Conservation (phyloP, 2,329 filamentous ascomycete species). For the Fusarium sacchari region DNA sequence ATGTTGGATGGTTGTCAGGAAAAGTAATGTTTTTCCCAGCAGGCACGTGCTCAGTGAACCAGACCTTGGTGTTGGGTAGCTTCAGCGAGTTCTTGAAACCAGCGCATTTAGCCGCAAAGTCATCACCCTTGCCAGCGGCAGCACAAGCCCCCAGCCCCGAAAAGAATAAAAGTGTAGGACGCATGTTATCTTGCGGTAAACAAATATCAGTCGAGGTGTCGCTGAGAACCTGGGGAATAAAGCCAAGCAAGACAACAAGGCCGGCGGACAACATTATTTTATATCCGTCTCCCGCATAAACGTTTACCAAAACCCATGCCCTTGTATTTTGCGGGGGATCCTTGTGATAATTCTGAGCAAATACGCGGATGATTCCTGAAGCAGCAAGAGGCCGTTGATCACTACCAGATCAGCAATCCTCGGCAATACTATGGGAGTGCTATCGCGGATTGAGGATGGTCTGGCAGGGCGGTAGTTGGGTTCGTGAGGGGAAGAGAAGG, state of each 20-base stretch:
- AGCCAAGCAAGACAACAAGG: neutral
- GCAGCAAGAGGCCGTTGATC: slow-evolving; percentile 5
- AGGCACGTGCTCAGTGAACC: slow-evolving; percentile 32
- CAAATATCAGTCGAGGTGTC: neutral
- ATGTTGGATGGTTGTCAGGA: slow-evolving; percentile 26
- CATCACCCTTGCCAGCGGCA: neutral
- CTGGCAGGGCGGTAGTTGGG: slow-evolving; percentile 16
- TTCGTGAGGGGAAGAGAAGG: neutral
- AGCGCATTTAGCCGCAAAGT: slow-evolving; percentile 29
- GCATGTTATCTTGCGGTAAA: slow-evolving; percentile 3
- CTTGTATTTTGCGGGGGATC: neutral
- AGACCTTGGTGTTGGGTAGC: slow-evolving; percentile 29
- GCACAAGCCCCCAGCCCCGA: slow-evolving; percentile 10
- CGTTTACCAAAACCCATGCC: neutral
- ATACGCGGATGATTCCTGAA: neutral
- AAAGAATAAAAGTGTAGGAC: slow-evolving; percentile 6
- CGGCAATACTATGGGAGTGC: neutral
- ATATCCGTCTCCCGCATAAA: slow-evolving; percentile 17
- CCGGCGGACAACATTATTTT: neutral
- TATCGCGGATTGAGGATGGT: neutral
- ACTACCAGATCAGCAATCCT: neutral
- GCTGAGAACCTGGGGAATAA: neutral
- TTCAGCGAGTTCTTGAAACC: slow-evolving; percentile 18
- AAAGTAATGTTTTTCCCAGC: slow-evolving; percentile 25
- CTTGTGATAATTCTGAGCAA: neutral